These are phyloP conservation scores for Cutaneotrichosporon cutaneum DNA, from an alignment of 1,284 basidiomycete genomes.

Conservation along the genomic window DNA sequence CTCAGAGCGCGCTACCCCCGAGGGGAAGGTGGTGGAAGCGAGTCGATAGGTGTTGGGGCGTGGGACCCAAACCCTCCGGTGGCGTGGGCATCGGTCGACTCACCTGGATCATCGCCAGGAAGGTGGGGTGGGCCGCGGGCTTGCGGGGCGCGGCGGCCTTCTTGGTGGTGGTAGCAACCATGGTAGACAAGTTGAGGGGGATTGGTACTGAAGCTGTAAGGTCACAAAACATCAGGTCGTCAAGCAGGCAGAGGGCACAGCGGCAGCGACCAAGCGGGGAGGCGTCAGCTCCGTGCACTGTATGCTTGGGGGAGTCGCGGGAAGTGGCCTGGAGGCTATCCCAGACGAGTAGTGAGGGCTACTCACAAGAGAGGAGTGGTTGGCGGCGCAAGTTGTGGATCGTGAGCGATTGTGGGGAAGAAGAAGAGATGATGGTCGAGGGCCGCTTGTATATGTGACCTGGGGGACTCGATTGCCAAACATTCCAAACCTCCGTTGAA, in stretches of 20 bases:
- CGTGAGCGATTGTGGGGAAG: constrained; percentile 14
- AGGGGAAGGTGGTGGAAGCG: background rate
- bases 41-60: background rate
- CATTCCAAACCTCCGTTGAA: background rate
- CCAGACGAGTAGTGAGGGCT: background rate
- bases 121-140: constrained; percentile 51
- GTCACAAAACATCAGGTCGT: background rate
- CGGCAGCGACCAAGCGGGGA: constrained; percentile 9
- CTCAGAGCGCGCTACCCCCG: background rate
- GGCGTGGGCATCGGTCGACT: constrained; percentile 26
- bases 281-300: constrained; percentile 14
- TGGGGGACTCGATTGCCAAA: constrained; percentile 2
- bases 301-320: constrained; percentile 1
- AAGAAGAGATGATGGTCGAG: constrained; percentile 6
- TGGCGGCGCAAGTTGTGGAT: constrained; percentile 1
- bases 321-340: background rate
- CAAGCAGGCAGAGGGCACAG: constrained; percentile 1
- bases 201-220: background rate
- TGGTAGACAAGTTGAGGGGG: constrained; percentile 27
- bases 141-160: constrained; percentile 44
- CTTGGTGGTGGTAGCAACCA: constrained; percentile 46
- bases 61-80: constrained; percentile 1
- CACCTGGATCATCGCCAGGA: constrained; percentile 55
- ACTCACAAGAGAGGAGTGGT: constrained; percentile 6
- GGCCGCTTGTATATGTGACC: constrained; percentile 10